phyloP scores from a whole-genome alignment of 169 alveolate species.

The Cryptosporidium baileyi region DNA sequence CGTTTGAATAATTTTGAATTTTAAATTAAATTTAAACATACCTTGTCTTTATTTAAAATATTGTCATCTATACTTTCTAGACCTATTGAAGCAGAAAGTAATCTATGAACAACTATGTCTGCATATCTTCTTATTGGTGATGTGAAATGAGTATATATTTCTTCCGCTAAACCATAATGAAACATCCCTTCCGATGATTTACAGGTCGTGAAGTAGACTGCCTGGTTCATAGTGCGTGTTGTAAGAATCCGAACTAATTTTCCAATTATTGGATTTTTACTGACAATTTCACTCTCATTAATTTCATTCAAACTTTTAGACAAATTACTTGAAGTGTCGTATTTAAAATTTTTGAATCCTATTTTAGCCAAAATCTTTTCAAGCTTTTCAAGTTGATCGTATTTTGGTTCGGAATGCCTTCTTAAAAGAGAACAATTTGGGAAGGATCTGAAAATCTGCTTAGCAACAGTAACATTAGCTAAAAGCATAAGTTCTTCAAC shows the following conservation, averaged over 20 bases:
- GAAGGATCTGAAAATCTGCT: slow-evolving; percentile 83
- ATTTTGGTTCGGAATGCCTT: slow-evolving; percentile 95
- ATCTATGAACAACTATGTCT: slow-evolving; percentile 95
- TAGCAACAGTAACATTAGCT: slow-evolving; percentile 97
- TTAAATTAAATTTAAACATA: not conserved
- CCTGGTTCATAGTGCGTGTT: slow-evolving; percentile 96
- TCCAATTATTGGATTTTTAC: slow-evolving; percentile 85
- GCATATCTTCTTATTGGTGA: slow-evolving; percentile 99
- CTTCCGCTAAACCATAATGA: slow-evolving; percentile 97
- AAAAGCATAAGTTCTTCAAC: slow-evolving; percentile 99
- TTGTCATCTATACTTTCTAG: slow-evolving; percentile 81
- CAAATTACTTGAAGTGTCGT: slow-evolving; percentile 86
- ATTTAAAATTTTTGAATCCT: slow-evolving; percentile 80
- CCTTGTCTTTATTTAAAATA: slow-evolving; percentile 81
- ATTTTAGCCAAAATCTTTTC: slow-evolving; percentile 81
- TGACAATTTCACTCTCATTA: slow-evolving; percentile 66
- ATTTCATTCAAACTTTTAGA: slow-evolving; percentile 88
- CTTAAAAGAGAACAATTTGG: slow-evolving; percentile 92
- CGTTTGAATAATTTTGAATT: not conserved
- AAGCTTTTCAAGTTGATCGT: slow-evolving; percentile 89
- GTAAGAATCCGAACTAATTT: slow-evolving; percentile 88
- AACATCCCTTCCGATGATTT: slow-evolving; percentile 60
- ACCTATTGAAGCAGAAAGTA: slow-evolving; percentile 89
- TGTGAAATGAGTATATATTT: slow-evolving; percentile 96
- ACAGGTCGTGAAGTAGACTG: slow-evolving; percentile 81